A percentile compares a stretch with the other conserved stretches of the same genome.
These are phyloP conservation scores for Hypoxylon cercidicola DNA, from an alignment of 495 filamentous ascomycete species.

Conservation along the genomic window DNA sequence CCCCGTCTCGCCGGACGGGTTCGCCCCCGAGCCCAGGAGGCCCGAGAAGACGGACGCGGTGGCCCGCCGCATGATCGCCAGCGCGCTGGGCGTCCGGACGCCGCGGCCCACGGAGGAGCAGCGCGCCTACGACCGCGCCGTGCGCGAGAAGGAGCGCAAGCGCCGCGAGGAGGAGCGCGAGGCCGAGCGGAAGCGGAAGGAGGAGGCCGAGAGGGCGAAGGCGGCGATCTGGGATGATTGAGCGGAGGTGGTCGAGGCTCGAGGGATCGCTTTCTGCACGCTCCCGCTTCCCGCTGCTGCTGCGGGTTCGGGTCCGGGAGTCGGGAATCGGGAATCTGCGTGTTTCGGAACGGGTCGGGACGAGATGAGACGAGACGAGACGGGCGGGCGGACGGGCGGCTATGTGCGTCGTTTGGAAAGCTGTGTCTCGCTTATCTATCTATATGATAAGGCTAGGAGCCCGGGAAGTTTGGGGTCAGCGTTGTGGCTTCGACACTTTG, in stretches of 20 bases:
- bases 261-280: constrained; percentile 1
- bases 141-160: constrained; percentile 87
- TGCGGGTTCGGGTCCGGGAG: too few species aligned
- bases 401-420: not conserved
- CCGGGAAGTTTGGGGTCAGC: too few species aligned
- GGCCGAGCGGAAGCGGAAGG: constrained; percentile 67
- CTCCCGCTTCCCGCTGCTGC: not conserved
- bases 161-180: constrained; percentile 77
- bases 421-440: not conserved
- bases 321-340: too few species aligned
- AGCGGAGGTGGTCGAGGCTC: constrained; percentile 26
- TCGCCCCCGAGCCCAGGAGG: constrained; percentile 53
- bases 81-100: constrained; percentile 82
- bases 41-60: constrained; percentile 95
- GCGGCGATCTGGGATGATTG: constrained; percentile 85
- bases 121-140: constrained; percentile 81
- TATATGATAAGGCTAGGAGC: too few species aligned
- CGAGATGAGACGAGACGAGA: too few species aligned
- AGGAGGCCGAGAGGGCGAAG: constrained; percentile 76
- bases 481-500: too few species aligned
- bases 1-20: too few species aligned
- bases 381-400: not conserved
- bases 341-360: too few species aligned
- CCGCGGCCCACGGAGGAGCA: constrained; percentile 89
- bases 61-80: constrained; percentile 89